Evolutionary conservation across 2,329 filamentous ascomycete genomes (phyloP), one percentile per base, ranked within the genome.

Genomic region (Aspergillus candidus): DNA sequence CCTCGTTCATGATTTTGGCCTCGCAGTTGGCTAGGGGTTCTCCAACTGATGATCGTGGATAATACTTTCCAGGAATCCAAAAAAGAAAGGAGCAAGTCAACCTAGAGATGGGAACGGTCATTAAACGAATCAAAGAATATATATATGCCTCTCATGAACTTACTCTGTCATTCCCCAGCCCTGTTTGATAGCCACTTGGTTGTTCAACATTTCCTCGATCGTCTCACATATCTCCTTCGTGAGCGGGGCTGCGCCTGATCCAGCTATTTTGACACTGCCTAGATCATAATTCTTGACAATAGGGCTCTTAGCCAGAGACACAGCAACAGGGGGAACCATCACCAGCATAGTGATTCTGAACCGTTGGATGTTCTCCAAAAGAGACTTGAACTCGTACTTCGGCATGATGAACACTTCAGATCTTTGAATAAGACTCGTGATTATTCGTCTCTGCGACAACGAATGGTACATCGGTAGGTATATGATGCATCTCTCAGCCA

Each of bases 111-210:
- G 10, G 2, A 27, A 27, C 7, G 22, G 22, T 27, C 22, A 27
- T 10, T 27, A 8, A 27, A 27, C 22, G 7, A 27, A 27, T 10
- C 22, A 27, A 18, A 4, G 18, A 18, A 18, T 5, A 22, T 22
- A 5, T 2, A 22, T 22, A 27, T 10, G 32, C n/a, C 38, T 31
- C 4, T 13, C 11, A 11, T 43, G 37, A 41, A 50, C 69, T 61
- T 57, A 72, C 66, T 93, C 88, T 1, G 88, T 93, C 88, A 94
- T 91, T 6, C 88, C 88, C 84, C 86, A 94, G 3, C 86, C 88
- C 64, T 91, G 87, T 59, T 75, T 77, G 22, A 82, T 60, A 52
- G 76, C 75, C 17, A 80, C 63, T 14, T 63, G 58, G 11, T 71
- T 68, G 52, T 69, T 65, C 72, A 80, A 81, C 44, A 82, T 58